A percentile compares a stretch with the other conserved stretches of the same genome.
These are phyloP conservation scores for Salix exigua DNA, from an alignment of 345 rosid genomes.

Conservation along the genomic window DNA sequence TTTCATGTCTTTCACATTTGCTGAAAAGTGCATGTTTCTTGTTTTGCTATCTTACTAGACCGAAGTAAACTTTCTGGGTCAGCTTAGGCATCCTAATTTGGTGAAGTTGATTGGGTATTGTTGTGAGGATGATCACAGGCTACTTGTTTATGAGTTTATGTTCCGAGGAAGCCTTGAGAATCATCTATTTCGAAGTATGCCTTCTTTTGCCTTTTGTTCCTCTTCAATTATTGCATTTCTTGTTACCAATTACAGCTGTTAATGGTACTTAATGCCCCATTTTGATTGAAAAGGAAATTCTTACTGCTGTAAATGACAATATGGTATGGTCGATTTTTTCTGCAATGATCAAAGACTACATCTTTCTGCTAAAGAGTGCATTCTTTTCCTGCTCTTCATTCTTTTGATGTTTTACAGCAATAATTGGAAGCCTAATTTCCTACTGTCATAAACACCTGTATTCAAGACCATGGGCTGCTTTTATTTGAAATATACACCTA, in stretches of 20 bases:
- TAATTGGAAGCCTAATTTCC: not conserved
- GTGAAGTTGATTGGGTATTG: constrained; percentile 93
- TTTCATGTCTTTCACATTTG: not conserved
- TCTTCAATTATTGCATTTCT: not conserved
- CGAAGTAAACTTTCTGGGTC: constrained; percentile 68
- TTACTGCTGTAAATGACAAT: not conserved
- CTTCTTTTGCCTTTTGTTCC: not conserved
- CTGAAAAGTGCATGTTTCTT: not conserved
- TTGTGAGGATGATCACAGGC: constrained; percentile 87
- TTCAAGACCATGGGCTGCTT: not conserved
- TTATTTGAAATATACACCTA: not conserved
- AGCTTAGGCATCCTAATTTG: constrained; percentile 94
- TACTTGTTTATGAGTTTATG: constrained; percentile 95
- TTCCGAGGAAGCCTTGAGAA: constrained; percentile 95
- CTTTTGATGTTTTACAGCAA: not conserved
- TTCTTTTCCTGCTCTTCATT: constrained; percentile 4
- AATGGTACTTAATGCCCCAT: not conserved
- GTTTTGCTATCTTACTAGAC: constrained; percentile 23
- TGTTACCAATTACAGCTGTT: not conserved
- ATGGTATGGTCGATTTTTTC: not conserved
- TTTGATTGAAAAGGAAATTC: not conserved
- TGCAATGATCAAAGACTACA: not conserved
- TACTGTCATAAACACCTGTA: not conserved
- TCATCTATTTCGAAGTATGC: constrained; percentile 88
- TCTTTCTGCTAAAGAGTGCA: not conserved